Conservation (phyloP, 2,329 filamentous ascomycete species). For the Grosmannia clavigera region DNA sequence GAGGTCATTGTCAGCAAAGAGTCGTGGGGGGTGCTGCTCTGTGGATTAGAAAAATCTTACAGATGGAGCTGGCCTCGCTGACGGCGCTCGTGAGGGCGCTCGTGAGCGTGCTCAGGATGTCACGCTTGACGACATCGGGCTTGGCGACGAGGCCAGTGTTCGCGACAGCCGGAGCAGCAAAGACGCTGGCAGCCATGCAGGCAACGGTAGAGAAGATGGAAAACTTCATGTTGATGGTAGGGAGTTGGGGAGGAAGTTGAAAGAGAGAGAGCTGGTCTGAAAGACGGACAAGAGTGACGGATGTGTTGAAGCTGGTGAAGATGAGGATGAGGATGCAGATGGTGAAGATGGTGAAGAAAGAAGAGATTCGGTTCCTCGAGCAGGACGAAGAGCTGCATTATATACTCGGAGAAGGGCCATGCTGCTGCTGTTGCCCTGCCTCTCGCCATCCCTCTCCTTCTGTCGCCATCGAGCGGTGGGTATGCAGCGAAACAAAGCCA, state of each 20-base stretch:
- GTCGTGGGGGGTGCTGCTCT: too few species aligned
- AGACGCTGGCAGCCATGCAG: conserved; percentile 1
- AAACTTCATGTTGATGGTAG: conserved; percentile 9
- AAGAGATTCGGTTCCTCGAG: too few species aligned
- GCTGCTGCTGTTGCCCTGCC: too few species aligned
- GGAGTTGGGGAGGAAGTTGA: background rate
- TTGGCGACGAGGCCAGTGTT: background rate
- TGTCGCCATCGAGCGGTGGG: too few species aligned
- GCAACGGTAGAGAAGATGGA: conserved; percentile 5
- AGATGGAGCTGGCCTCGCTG: background rate
- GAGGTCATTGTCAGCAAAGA: too few species aligned
- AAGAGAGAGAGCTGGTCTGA: background rate
- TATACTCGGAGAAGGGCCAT: too few species aligned
- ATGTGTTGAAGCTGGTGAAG: background rate
- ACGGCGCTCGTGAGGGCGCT: background rate
- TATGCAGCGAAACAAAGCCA: too few species aligned
- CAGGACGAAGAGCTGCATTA: too few species aligned
- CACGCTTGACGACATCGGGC: background rate
- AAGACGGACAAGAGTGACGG: background rate
- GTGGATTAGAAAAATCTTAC: background rate
- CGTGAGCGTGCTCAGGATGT: background rate
- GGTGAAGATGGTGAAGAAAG: background rate
- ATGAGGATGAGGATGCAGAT: background rate
- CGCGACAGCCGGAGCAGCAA: conserved; percentile 2
- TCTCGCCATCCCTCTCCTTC: too few species aligned